phyloP scores from a whole-genome alignment of 805 yeast species.

The Zygosaccharomyces pseudorouxii region DNA sequence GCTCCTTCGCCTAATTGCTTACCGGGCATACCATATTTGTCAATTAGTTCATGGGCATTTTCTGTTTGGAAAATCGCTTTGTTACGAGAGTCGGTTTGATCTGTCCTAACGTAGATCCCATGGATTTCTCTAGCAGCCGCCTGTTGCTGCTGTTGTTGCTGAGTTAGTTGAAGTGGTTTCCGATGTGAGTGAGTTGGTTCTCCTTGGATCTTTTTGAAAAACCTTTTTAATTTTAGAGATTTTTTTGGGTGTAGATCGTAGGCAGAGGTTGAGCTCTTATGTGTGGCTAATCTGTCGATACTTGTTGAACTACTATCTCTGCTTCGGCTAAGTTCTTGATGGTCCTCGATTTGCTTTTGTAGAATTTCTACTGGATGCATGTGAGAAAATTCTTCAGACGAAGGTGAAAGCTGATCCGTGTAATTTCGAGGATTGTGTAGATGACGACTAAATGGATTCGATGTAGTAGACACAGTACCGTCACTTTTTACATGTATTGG shows the following conservation, averaged over 20 bases:
- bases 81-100: constrained; percentile 16
- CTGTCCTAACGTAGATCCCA: constrained; percentile 12
- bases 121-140: constrained; percentile 3
- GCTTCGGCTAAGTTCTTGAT: constrained; percentile 13
- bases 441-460: constrained; percentile 14
- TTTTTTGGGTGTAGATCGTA: constrained; percentile 15
- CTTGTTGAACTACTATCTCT: constrained; percentile 8
- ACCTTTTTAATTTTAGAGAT: constrained; percentile 41
- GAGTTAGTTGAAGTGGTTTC: neutral
- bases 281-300: constrained; percentile 8
- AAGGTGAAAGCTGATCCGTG: constrained; percentile 7
- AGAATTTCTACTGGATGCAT: constrained; percentile 30
- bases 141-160: constrained; percentile 1
- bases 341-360: constrained; percentile 26
- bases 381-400: constrained; percentile 20
- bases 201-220: constrained; percentile 43
- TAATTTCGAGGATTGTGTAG: constrained; percentile 17
- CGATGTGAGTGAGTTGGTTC: constrained; percentile 9
- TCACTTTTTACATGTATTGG: constrained; percentile 1
- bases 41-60: constrained; percentile 40
- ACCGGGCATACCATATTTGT: constrained; percentile 73
- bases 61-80: constrained; percentile 39
- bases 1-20: constrained; percentile 86
- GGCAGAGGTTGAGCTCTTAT: neutral
- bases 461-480: constrained; percentile 8